phyloP scores from a whole-genome alignment of 805 yeast species.

The Pichia nakasei region DNA sequence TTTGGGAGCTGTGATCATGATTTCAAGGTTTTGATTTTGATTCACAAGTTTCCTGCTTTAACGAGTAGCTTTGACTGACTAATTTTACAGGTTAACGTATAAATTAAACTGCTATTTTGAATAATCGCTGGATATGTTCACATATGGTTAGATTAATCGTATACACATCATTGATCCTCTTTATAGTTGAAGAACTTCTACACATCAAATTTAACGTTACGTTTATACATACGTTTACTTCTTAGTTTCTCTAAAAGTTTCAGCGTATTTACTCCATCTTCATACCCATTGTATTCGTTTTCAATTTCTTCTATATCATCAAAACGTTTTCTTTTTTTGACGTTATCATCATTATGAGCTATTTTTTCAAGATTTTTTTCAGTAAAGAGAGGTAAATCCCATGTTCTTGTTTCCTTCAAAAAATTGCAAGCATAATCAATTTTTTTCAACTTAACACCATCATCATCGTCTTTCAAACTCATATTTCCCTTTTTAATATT shows the following conservation, averaged over 20 bases:
- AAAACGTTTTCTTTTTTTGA: conserved; percentile 7
- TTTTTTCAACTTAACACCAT: conserved; percentile 7
- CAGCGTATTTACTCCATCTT: conserved; percentile 1
- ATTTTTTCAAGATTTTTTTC: conserved; percentile 23
- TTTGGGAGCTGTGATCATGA: no score
- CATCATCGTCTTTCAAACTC: conserved; percentile 2
- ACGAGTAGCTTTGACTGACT: no score
- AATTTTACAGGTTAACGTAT: no score
- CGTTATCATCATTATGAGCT: conserved; percentile 17
- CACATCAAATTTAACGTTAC: conserved; percentile 15
- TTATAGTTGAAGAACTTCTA: no score
- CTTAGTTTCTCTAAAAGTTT: conserved; percentile 12
- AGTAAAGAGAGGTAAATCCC: conserved; percentile 32
- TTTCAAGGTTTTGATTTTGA: no score
- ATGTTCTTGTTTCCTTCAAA: conserved; percentile 15
- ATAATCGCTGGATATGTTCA: no score
- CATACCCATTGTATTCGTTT: conserved; percentile 2
- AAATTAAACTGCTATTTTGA: no score
- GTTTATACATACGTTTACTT: conserved; percentile 9
- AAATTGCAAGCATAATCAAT: neutral
- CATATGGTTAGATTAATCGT: no score
- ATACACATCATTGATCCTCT: no score
- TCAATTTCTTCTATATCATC: conserved; percentile 5
- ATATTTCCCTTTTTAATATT: neutral
- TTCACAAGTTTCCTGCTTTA: no score